These are phyloP conservation scores for Heterobasidion occidentale DNA, from an alignment of 1,284 basidiomycete genomes.

Conservation along the genomic window DNA sequence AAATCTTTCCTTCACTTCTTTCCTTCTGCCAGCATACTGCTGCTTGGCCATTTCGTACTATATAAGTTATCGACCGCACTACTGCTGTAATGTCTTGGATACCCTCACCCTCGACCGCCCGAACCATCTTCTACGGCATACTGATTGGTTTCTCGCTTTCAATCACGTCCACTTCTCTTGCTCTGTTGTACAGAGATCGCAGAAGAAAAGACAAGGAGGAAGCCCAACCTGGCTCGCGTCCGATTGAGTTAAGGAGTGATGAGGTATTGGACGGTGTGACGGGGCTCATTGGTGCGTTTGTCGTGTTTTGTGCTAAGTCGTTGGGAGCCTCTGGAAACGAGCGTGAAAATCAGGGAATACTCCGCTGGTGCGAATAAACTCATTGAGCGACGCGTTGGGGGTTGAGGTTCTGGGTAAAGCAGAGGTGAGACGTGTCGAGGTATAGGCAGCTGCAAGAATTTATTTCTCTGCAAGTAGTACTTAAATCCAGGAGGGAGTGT, in stretches of 20 bases:
- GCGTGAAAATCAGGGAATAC: no score
- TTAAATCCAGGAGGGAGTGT: slow-evolving; percentile 97
- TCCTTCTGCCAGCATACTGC: background rate
- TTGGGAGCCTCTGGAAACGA: background rate
- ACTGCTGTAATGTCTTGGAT: slow-evolving; percentile 17
- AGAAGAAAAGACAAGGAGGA: slow-evolving; percentile 28
- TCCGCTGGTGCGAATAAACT: slow-evolving; percentile 83
- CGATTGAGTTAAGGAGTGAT: slow-evolving; percentile 71
- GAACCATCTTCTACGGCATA: slow-evolving; percentile 56
- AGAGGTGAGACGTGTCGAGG: slow-evolving; percentile 47
- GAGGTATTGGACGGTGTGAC: slow-evolving; percentile 70
- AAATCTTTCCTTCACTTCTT: no score
- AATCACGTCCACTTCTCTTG: slow-evolving; percentile 52
- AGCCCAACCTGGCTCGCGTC: slow-evolving; percentile 46
- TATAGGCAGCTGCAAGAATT: background rate
- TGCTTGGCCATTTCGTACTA: background rate
- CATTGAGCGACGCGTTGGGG: slow-evolving; percentile 83
- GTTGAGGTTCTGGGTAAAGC: slow-evolving; percentile 97
- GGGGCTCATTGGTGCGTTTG: slow-evolving; percentile 70
- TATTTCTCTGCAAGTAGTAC: slow-evolving; percentile 43
- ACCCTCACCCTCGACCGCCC: slow-evolving; percentile 27
- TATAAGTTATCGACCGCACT: background rate
- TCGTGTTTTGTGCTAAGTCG: background rate
- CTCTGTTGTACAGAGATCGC: slow-evolving; percentile 38
- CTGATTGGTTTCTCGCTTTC: slow-evolving; percentile 67